Base-by-base conservation (phyloP, 2,329 filamentous ascomycete species). In the Epichloe sibirici region DNA sequence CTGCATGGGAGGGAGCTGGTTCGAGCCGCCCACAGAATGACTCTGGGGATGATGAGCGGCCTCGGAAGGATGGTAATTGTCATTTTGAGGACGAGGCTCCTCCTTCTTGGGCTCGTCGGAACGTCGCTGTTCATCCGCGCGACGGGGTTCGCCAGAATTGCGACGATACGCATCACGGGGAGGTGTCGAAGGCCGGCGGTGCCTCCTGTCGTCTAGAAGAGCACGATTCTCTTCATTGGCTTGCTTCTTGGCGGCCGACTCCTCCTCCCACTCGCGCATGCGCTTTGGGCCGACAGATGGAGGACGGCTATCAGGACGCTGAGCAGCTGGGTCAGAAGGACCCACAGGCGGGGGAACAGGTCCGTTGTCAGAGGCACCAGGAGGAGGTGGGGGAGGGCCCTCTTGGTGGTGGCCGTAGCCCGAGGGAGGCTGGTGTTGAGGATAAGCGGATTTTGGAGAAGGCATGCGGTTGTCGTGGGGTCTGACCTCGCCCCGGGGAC, bases 181-280 rank as follows among this genome's bases (percentile, higher is more conserved):
- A 34, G 89, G 86, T 9, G 89, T 88, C 4, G 85, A 89, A 15
- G 80, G 83, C 44, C 90, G 84, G 55, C 90, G 87, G 63, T 86
- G 83, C 55, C 84, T 82, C 64, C 88, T 79, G 62, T 96, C 90
- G 40, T 95, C 90, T 58, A 96, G 76, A 51, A 89, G 86, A 54
- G 88, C 88, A 44, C 91, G 84, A 57, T 79, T 89, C 67, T 96
- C 90, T 5, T 97, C 91, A 40, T 83, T 95, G 9, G 88, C 85
- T 56, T 87, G 82, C 72, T 96, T 96, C 74, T 96, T 95, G 45
- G 77, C 75, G 4, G 82, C 71, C 23, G 81, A 73, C 38, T 94
- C 89, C 38, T 91, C 86, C 59, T 97, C 93, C 90, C 93, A 96
- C 63, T 97, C 93, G 48, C 90, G 84, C 66, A 83, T 78, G 53